These are phyloP conservation scores for Grosmannia huntii DNA, from an alignment of 2,329 filamentous ascomycete genomes.

Conservation along the genomic window DNA sequence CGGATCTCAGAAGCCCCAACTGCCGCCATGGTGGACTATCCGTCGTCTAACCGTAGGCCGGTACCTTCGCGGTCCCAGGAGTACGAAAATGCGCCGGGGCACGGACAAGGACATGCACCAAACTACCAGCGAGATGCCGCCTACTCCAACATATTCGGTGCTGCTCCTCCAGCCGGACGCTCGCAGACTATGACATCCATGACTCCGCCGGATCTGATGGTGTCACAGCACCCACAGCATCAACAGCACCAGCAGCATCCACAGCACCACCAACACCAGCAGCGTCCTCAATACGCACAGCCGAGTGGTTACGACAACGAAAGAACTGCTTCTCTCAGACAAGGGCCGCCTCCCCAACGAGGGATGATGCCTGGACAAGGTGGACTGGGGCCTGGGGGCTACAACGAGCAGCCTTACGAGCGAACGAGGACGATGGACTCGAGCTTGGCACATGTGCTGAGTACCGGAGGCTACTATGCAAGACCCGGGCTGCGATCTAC, in stretches of 20 bases:
- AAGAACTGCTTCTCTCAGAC: constrained; percentile 57
- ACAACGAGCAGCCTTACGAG: constrained; percentile 22
- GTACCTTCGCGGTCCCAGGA: constrained; percentile 26
- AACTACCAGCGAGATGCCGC: constrained; percentile 78
- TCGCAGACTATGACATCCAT: constrained; percentile 88
- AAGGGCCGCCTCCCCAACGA: constrained; percentile 50
- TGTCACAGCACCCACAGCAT: constrained; percentile 9
- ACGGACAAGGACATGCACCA: constrained; percentile 20
- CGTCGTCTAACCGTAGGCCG: constrained; percentile 35
- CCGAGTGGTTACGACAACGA: constrained; percentile 24
- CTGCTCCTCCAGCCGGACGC: constrained; percentile 70
- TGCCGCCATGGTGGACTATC: constrained; percentile 41
- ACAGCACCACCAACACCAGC: not conserved
- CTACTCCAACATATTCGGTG: constrained; percentile 92
- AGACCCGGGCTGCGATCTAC: constrained; percentile 35
- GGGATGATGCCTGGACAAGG: constrained; percentile 25
- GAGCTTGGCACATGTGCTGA: constrained; percentile 23
- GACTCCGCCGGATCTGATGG: constrained; percentile 30
- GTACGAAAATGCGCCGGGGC: constrained; percentile 27
- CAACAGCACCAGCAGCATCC: constrained; percentile 5
- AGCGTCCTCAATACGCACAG: constrained; percentile 2
- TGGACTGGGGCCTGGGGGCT: constrained; percentile 17
- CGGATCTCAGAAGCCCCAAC: not conserved
- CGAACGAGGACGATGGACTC: constrained; percentile 31
- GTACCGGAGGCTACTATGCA: constrained; percentile 30